Evolutionary conservation across 148 eudicot species (phyloP), one percentile per base, ranked within the genome.

Genomic region (Bassia scoparia): DNA sequence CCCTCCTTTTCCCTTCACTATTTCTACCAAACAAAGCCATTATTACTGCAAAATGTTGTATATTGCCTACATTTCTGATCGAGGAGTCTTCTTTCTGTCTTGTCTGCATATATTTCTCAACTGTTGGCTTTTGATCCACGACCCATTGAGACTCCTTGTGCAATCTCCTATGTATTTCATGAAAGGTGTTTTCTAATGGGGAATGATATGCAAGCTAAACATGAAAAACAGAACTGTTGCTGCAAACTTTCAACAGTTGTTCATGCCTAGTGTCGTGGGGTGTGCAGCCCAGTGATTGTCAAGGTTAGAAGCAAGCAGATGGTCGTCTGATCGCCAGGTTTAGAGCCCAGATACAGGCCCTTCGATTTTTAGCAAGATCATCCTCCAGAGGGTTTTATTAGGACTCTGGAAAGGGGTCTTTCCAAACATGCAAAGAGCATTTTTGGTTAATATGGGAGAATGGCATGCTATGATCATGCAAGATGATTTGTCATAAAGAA

Each of bases 301-400:
- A 93, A 93, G 74, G 96, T 93, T 30, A 85, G 98, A 76, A 84
- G 96, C 98, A 93, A 89, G 98, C 94, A 9, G 94, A 93, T 64
- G 84, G 93, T 50, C 85, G 83, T 41, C 60, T 82, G 75, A 71
- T 83, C 54, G 76, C 91, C 85, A 82, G 90, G 98, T 54, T 73
- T 85, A 46, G 82, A 82, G 31, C 92, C 92, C 11, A 77, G 96
- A 68, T 89, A 90, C 79, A 80, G 90, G 96, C 52, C 80, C 87
- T 18, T 29, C 10, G 85, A 89, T 81, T 46, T 70, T 93, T 20
- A 74, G 21, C 78, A 89, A 87, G 81, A 90, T 90, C 71, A 69
- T 89, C 74, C 44, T 10, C n/a, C 62, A 3, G 98, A 93, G 71
- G 92, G 98, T 27, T 35, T 86, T 50, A 43, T 26, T n/a, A 29